Percentiles rank a stretch among this genome's conserved stretches.
Evolutionary conservation across 371 early-diverging fungal genomes (phyloP).

Genomic region (Apophysomyces variabilis): DNA sequence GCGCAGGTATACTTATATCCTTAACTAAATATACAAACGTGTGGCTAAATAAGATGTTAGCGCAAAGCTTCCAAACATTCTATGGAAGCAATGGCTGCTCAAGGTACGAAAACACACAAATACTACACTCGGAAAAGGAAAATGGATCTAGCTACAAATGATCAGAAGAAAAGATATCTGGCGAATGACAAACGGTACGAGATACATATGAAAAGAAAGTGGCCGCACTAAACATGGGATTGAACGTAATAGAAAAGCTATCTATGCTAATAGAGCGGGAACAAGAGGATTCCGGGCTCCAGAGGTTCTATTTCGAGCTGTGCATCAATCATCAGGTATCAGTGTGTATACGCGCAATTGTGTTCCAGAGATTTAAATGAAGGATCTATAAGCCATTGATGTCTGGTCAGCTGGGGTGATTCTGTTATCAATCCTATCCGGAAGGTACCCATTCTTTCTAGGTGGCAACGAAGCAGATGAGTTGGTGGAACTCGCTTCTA

Average conservation of each 20-base stretch:
- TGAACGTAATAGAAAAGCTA: slow-evolving; percentile 56
- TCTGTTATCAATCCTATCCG: slow-evolving; percentile 80
- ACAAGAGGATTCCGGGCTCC: slow-evolving; percentile 99
- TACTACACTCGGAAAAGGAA: neutral
- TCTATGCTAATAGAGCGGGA: slow-evolving; percentile 96
- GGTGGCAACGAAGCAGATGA: slow-evolving; percentile 90
- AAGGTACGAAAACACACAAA: neutral
- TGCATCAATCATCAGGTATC: slow-evolving; percentile 66
- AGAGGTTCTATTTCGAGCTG: slow-evolving; percentile 92
- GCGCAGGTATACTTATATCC: slow-evolving; percentile 64
- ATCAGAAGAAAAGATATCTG: neutral
- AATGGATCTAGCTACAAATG: neutral
- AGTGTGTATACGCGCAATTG: neutral
- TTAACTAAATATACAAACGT: neutral
- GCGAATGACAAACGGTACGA: neutral
- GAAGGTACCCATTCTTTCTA: slow-evolving; percentile 94
- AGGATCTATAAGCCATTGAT: slow-evolving; percentile 69
- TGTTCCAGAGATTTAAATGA: neutral
- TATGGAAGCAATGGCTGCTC: neutral
- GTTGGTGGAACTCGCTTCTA: slow-evolving; percentile 87
- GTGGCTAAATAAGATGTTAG: neutral
- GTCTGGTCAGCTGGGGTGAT: slow-evolving; percentile 98
- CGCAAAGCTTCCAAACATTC: neutral
- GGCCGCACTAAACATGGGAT: neutral
- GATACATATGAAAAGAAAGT: neutral